Percentiles rank a stretch among this genome's conserved stretches.
These are phyloP conservation scores for Fagopyrum homotropicum DNA, from an alignment of 148 eudicot genomes.

Conservation along the genomic window DNA sequence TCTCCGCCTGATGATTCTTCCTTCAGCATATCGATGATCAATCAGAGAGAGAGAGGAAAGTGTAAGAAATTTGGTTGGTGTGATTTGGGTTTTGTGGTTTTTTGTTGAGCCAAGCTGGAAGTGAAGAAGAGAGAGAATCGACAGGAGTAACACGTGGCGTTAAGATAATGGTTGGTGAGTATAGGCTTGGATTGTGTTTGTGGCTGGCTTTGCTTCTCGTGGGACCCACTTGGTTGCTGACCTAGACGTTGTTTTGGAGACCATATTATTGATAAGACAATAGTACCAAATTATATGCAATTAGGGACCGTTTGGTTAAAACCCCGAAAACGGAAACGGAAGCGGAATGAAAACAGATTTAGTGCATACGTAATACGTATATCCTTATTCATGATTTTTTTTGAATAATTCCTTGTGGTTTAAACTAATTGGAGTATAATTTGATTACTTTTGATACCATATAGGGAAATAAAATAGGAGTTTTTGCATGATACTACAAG, in stretches of 20 bases:
- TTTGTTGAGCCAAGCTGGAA: conserved; percentile 4
- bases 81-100: background rate
- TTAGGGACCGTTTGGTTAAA: no score
- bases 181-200: conserved; percentile 4
- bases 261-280: background rate
- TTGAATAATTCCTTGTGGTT: no score
- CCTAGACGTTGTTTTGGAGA: background rate
- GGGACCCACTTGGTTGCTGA: background rate
- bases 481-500: no score
- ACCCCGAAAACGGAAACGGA: no score
- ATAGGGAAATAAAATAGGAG: no score
- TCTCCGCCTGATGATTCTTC: background rate
- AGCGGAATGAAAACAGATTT: no score
- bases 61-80: no score
- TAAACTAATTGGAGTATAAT: no score
- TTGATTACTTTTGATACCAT: no score
- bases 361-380: no score
- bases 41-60: background rate
- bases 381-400: no score
- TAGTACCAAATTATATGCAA: no score
- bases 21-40: background rate
- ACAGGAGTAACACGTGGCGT: conserved; percentile 1
- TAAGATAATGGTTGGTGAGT: background rate
- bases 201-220: conserved; percentile 4
- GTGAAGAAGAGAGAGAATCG: conserved; percentile 3